Conservation (phyloP, 208 protist species). For the Acanthamoeba sp. region DNA sequence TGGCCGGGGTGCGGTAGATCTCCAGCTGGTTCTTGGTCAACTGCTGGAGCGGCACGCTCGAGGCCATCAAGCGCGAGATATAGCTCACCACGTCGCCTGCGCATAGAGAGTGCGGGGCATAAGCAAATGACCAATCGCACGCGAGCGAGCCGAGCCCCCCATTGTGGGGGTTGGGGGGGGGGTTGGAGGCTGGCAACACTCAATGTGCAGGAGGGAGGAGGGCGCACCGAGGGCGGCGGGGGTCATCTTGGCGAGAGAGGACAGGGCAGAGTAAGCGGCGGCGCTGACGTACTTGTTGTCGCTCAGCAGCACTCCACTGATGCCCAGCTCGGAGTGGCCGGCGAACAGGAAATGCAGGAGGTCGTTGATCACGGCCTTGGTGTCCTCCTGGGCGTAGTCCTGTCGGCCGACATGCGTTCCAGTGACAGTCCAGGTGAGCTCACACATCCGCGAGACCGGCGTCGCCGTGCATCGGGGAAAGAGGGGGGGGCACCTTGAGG, state of each 20-base stretch:
- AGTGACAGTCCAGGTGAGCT: too few species aligned
- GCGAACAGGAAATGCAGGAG: constrained; percentile 57
- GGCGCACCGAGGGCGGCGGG: constrained; percentile 10
- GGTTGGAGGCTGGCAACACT: too few species aligned
- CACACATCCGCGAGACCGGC: background rate
- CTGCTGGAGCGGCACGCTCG: background rate
- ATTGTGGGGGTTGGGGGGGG: too few species aligned
- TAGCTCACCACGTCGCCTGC: background rate
- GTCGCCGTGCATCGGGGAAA: background rate
- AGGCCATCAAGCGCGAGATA: constrained; percentile 28
- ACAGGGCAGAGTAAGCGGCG: constrained; percentile 12
- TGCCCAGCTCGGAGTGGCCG: constrained; percentile 15
- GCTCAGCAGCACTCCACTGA: constrained; percentile 33
- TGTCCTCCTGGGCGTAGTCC: constrained; percentile 16
- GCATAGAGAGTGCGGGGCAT: background rate
- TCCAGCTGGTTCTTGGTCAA: constrained; percentile 50
- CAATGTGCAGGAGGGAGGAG: background rate
- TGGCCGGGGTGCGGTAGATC: constrained; percentile 62
- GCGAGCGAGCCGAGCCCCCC: too few species aligned
- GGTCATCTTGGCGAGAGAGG: background rate
- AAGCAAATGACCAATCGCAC: background rate
- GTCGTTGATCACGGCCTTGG: constrained; percentile 7
- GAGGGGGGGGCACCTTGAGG: background rate
- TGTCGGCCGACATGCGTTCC: too few species aligned
- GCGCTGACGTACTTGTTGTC: constrained; percentile 25